Evolutionary conservation across 371 early-diverging fungal species (phyloP).

Genomic region (Encephalitozoon intestinalis): DNA sequence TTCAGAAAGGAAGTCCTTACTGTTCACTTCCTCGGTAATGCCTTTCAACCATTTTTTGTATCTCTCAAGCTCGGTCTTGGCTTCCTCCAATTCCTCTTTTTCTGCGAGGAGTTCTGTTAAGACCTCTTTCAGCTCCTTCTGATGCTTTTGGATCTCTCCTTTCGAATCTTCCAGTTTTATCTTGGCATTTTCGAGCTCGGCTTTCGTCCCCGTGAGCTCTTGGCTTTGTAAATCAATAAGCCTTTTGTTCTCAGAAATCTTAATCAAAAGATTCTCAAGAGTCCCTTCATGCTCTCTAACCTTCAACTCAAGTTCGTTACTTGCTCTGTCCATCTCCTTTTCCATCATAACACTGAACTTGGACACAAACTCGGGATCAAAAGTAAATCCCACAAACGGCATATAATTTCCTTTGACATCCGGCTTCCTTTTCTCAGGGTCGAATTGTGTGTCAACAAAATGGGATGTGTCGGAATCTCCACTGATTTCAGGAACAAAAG

Average conservation of each 20-base stretch:
- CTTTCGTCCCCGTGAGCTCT: not conserved
- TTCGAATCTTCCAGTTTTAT: not conserved
- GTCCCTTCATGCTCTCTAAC: not conserved
- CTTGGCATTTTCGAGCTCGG: not conserved
- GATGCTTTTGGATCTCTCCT: not conserved
- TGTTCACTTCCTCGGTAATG: constrained; percentile 9
- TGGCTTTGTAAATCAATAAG: not conserved
- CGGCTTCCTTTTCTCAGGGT: constrained; percentile 61
- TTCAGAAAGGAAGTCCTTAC: not conserved
- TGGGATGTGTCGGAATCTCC: constrained; percentile 68
- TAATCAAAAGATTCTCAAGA: not conserved
- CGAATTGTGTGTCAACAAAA: constrained; percentile 63
- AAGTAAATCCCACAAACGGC: constrained; percentile 60
- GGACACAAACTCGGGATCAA: constrained; percentile 47
- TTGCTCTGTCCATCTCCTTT: not conserved
- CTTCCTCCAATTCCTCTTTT: constrained; percentile 22
- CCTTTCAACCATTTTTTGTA: not conserved
- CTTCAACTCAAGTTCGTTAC: not conserved
- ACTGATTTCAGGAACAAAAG: constrained; percentile 70
- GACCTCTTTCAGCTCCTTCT: not conserved
- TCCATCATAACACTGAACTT: not conserved
- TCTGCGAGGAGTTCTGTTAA: not conserved
- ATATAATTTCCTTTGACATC: constrained; percentile 24
- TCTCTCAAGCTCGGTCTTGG: constrained; percentile 1
- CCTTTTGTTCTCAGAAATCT: constrained; percentile 5